These are phyloP conservation scores for Kitagawia praeruptora DNA, from an alignment of 129 eudicot species.

Conservation along the genomic window DNA sequence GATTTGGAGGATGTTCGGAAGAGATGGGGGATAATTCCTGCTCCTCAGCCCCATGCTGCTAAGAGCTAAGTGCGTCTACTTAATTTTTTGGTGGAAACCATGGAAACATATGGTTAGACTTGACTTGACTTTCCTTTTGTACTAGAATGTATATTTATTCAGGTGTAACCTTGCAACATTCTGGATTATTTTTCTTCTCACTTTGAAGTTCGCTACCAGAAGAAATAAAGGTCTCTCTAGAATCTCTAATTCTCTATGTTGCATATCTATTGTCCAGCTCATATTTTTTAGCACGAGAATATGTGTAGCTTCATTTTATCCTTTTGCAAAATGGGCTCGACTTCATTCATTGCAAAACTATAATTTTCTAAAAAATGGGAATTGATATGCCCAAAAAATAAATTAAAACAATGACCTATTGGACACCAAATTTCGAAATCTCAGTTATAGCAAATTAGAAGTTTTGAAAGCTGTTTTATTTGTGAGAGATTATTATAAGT, in stretches of 20 bases:
- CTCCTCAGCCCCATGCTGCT: slow-evolving; percentile 26
- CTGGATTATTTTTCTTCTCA: neutral
- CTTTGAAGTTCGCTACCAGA: neutral
- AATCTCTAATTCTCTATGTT: neutral
- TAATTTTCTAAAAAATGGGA: neutral
- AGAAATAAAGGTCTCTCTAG: neutral
- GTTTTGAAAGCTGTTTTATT: neutral
- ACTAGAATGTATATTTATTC: neutral
- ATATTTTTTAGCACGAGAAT: neutral
- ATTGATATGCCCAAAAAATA: neutral
- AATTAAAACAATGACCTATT: neutral
- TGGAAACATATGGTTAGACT: neutral
- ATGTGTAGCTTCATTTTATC: neutral
- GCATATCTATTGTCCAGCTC: neutral
- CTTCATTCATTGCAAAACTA: neutral
- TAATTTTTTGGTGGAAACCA: neutral
- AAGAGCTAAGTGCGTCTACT: neutral
- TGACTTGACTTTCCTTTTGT: neutral
- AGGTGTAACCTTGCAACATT: neutral
- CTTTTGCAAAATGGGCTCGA: neutral
- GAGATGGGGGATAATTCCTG: slow-evolving; percentile 66
- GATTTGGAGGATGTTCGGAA: slow-evolving; percentile 54
- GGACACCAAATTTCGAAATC: neutral
- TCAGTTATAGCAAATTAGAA: neutral
- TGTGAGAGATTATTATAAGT: neutral